phyloP scores from a whole-genome alignment of 2,329 filamentous ascomycete species.

The Xylaria sp. region DNA sequence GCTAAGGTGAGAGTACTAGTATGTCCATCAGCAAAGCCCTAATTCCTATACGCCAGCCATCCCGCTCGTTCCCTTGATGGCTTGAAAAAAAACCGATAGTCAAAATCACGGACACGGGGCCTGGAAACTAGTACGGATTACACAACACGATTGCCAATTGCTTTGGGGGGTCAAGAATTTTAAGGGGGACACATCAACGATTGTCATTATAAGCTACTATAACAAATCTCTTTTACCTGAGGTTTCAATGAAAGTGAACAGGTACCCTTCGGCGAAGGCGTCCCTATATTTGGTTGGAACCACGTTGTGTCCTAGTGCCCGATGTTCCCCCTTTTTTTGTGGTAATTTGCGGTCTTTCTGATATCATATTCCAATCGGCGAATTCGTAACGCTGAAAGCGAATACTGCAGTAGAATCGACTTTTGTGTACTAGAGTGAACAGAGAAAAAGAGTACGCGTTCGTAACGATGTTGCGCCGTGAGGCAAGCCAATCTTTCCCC shows the following conservation, averaged over 20 bases:
- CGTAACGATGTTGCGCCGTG: slow-evolving; percentile 30
- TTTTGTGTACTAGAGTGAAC: not conserved
- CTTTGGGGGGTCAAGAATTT: not conserved
- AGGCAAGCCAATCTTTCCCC: slow-evolving; percentile 35
- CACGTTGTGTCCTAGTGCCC: no score
- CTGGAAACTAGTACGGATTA: not conserved
- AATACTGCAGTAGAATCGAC: not conserved
- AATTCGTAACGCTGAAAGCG: no score
- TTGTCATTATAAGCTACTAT: no score
- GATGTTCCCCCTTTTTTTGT: no score
- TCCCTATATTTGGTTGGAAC: no score
- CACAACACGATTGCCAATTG: not conserved
- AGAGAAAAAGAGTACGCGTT: slow-evolving; percentile 24
- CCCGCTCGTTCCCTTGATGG: not conserved
- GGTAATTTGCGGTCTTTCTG: no score
- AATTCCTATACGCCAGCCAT: not conserved
- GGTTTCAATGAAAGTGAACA: no score
- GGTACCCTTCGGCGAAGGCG: no score
- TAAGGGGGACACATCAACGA: no score
- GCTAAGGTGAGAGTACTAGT: not conserved
- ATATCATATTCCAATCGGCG: no score
- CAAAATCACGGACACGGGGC: not conserved
- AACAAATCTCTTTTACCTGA: no score
- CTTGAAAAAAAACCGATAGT: not conserved
- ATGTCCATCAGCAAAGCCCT: not conserved